Percentiles rank a stretch among this genome's conserved stretches.
These are phyloP conservation scores for Trichoderma atroviride DNA, from an alignment of 2,329 filamentous ascomycete genomes.

Conservation along the genomic window DNA sequence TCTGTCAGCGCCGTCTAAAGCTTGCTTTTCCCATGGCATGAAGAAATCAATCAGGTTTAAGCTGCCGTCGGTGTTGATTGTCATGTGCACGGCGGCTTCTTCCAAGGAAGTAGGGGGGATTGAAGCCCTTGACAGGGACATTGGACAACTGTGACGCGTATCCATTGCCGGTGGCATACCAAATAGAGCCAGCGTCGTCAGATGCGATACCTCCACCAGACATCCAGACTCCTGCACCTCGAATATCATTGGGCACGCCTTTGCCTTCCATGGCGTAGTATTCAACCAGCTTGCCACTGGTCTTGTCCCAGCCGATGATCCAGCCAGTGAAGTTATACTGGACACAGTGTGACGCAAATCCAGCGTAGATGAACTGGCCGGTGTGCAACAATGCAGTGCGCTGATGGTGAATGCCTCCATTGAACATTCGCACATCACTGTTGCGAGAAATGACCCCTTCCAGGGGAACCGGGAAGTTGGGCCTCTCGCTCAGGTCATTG, in stretches of 20 bases:
- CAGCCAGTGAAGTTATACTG: constrained; percentile 59
- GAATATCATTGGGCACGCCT: constrained; percentile 42
- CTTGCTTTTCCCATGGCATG: constrained; percentile 56
- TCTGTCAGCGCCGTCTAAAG: constrained; percentile 53
- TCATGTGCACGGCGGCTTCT: constrained; percentile 50
- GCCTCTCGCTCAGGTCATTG: constrained; percentile 42
- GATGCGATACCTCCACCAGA: constrained; percentile 45
- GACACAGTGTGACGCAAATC: constrained; percentile 59
- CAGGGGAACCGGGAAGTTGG: constrained; percentile 52
- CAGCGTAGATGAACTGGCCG: constrained; percentile 53
- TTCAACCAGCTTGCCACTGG: constrained; percentile 42
- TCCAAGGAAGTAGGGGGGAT: constrained; percentile 47
- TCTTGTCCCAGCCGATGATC: constrained; percentile 53
- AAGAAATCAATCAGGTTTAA: constrained; percentile 55
- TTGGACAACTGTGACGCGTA: constrained; percentile 45
- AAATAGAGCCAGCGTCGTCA: constrained; percentile 45
- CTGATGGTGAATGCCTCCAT: constrained; percentile 56
- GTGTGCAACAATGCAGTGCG: constrained; percentile 51
- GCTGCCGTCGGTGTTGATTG: constrained; percentile 45
- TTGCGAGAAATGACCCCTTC: constrained; percentile 52
- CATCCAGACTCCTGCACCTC: constrained; percentile 50
- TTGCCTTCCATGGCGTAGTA: constrained; percentile 46
- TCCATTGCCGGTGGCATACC: constrained; percentile 45
- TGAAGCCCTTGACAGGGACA: constrained; percentile 44
- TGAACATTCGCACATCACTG: constrained; percentile 51